These are phyloP conservation scores for Nidularia pulvinata DNA, from an alignment of 768 basidiomycete genomes.

Conservation along the genomic window DNA sequence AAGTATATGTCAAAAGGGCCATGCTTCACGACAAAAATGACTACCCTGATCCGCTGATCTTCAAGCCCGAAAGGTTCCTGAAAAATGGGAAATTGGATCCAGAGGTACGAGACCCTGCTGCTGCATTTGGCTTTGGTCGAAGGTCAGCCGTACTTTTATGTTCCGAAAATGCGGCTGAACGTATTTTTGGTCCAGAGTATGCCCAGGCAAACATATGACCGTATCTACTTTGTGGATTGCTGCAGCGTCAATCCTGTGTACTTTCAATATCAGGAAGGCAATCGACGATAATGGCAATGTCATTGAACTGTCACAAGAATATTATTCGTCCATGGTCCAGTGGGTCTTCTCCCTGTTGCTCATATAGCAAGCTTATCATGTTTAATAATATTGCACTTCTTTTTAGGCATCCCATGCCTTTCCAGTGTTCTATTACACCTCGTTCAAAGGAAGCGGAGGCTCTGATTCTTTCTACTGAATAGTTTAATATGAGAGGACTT, in stretches of 20 bases:
- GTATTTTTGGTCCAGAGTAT: slow-evolving; percentile 7
- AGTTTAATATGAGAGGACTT: background rate
- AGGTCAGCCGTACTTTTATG: slow-evolving; percentile 6
- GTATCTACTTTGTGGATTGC: slow-evolving; percentile 12
- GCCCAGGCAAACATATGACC: slow-evolving; percentile 15
- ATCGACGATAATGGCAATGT: slow-evolving; percentile 4
- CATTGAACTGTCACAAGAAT: slow-evolving; percentile 2
- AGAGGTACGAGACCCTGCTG: slow-evolving; percentile 12
- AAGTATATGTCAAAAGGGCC: slow-evolving; percentile 6
- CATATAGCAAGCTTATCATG: background rate
- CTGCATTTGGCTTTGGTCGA: slow-evolving; percentile 18
- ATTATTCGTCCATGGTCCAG: slow-evolving; percentile 2
- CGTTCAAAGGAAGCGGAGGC: slow-evolving; percentile 1
- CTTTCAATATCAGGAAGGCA: slow-evolving; percentile 8
- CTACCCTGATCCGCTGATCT: slow-evolving; percentile 12
- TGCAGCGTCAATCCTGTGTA: slow-evolving; percentile 11
- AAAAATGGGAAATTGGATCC: slow-evolving; percentile 13
- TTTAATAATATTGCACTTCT: background rate
- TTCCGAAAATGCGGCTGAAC: background rate
- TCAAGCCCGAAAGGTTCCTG: slow-evolving; percentile 16
- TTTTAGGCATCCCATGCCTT: slow-evolving; percentile 1
- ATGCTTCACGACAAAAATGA: slow-evolving; percentile 16
- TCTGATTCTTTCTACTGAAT: background rate
- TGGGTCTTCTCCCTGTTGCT: background rate
- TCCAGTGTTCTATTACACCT: background rate